These are phyloP conservation scores for Aspergillus amoenus DNA, from an alignment of 2,329 filamentous ascomycete genomes.

Conservation along the genomic window DNA sequence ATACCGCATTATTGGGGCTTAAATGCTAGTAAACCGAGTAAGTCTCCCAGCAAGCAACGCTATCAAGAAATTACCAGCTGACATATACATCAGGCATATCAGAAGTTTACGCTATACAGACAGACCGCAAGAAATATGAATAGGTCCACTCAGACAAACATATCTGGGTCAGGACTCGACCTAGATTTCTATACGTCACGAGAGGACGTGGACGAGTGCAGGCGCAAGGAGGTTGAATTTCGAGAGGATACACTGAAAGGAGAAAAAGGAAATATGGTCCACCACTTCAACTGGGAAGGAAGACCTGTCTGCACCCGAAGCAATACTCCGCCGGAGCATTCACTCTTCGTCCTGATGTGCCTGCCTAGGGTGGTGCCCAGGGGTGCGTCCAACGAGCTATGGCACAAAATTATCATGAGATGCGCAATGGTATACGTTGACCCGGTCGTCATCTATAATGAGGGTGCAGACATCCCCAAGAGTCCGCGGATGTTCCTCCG, in stretches of 20 bases:
- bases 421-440: constrained; percentile 21
- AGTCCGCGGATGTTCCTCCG: constrained; percentile 13
- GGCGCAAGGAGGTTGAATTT: neutral
- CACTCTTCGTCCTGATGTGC: constrained; percentile 21
- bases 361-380: constrained; percentile 13
- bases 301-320: constrained; percentile 8
- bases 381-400: neutral
- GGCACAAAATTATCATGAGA: constrained; percentile 15
- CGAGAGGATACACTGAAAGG: neutral
- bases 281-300: constrained; percentile 30
- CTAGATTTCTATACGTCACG: too few relatives aligned
- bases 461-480: constrained; percentile 2
- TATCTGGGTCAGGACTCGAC: neutral
- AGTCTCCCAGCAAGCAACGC: neutral
- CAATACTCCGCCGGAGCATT: constrained; percentile 21
- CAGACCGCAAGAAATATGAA: neutral
- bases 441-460: constrained; percentile 19
- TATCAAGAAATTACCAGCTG: neutral
- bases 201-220: neutral
- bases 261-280: constrained; percentile 8
- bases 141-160: neutral
- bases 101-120: neutral
- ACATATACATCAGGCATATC: neutral
- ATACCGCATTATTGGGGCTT: neutral
- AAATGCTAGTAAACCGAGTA: neutral